These are phyloP conservation scores for Talaromyces trachyspermus DNA, from an alignment of 495 filamentous ascomycete species.

Conservation along the genomic window DNA sequence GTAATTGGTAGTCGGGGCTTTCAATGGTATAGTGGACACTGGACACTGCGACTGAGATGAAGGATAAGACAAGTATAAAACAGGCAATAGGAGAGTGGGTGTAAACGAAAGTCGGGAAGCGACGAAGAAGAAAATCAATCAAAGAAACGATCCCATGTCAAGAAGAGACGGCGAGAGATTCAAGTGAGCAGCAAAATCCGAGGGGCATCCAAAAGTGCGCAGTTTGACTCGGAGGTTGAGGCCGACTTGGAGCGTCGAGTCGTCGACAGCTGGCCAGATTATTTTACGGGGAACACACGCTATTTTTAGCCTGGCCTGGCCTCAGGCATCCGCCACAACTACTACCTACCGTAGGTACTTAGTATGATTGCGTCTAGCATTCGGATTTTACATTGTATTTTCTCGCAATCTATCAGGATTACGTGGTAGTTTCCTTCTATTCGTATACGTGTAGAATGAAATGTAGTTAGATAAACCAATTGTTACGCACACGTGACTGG, in stretches of 20 bases:
- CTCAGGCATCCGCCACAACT: too few relatives aligned
- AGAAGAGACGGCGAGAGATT: constrained; percentile 16
- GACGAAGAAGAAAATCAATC: constrained; percentile 3
- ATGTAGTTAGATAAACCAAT: too few relatives aligned
- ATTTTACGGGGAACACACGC: constrained; percentile 13
- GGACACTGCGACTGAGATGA: constrained; percentile 4
- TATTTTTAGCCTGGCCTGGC: too few relatives aligned
- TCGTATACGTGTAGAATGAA: too few relatives aligned
- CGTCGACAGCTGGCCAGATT: constrained; percentile 10
- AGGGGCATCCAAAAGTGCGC: neutral
- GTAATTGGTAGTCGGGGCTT: too few relatives aligned
- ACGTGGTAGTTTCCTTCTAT: too few relatives aligned
- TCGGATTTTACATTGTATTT: too few relatives aligned
- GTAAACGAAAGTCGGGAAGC: constrained; percentile 34
- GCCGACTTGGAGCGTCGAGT: neutral
- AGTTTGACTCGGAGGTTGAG: constrained; percentile 14
- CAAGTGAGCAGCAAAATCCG: constrained; percentile 9
- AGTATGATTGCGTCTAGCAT: too few relatives aligned
- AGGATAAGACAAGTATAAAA: constrained; percentile 17
- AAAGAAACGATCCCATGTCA: constrained; percentile 33
- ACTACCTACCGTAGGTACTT: too few relatives aligned
- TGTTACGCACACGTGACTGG: too few relatives aligned
- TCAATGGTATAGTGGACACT: too few relatives aligned
- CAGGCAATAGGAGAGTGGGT: constrained; percentile 23
- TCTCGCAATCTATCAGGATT: too few relatives aligned